These are phyloP conservation scores for Pyricularia sp. DNA, from an alignment of 2,329 filamentous ascomycete genomes.

Conservation along the genomic window DNA sequence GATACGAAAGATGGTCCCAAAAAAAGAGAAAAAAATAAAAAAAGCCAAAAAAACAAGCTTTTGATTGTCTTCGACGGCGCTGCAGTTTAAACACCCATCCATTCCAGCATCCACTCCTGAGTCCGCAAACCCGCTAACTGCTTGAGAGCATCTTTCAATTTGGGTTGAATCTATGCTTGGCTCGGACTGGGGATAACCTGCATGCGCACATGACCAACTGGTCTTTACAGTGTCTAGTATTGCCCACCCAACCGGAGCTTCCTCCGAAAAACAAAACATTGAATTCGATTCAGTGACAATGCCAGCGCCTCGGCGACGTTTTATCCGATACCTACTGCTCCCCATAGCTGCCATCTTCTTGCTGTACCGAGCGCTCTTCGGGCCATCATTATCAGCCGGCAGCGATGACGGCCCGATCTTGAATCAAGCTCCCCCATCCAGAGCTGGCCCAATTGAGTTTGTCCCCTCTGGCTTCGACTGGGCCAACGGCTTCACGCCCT, in stretches of 20 bases:
- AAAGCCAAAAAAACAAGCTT: not conserved
- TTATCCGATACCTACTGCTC: not conserved
- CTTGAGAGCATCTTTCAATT: not conserved
- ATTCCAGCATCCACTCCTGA: no score
- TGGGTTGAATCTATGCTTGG: not conserved
- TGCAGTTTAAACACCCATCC: not conserved
- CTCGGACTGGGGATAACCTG: not conserved
- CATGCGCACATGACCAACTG: not conserved
- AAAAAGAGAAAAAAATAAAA: not conserved
- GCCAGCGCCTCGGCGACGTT: not conserved
- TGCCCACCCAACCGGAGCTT: not conserved
- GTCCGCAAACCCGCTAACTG: no score
- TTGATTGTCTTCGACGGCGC: not conserved
- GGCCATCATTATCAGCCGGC: not conserved
- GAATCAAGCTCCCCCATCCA: not conserved
- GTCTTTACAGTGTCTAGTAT: not conserved
- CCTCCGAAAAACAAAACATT: not conserved
- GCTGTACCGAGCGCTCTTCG: not conserved
- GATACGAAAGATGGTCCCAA: not conserved
- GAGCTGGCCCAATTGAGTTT: not conserved
- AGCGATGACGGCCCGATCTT: not conserved
- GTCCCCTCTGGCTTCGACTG: conserved; percentile 16
- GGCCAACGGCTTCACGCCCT: conserved; percentile 11
- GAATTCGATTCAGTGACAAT: not conserved
- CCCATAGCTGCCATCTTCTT: not conserved